Evolutionary conservation across 495 filamentous ascomycete genomes (phyloP), one percentile per base, ranked within the genome.

Genomic region (Terfezia claveryi): DNA sequence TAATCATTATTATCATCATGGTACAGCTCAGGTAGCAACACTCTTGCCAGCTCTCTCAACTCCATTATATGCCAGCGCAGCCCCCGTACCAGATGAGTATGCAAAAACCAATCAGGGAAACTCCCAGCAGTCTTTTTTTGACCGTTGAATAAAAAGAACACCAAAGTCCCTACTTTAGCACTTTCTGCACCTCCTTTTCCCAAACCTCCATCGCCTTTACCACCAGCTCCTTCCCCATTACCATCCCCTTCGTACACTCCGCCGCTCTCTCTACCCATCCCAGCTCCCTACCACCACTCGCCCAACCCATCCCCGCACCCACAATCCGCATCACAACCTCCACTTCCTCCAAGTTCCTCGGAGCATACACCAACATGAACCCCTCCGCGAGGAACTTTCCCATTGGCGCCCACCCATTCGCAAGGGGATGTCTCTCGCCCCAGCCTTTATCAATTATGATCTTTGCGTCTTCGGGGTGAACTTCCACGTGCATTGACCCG

Each of bases 181-280:
- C 27, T 32, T 3, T 46, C 41, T 9, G 1, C 41, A 5, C 41
- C 8, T 46, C 41, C 41, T 46, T 8, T 46, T 4, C 14, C 17
- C 12, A 14, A 46, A 78, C 78, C 73, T 96, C 96, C 46, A 96
- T 77, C 0, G 92, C 92, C 76, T 98, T 89, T 61, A 96, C 66
- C 53, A 96, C 27, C 27, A 32, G 27, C 27, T 32, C 27, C 76
- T 20, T 20, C 20, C 20, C 20, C 20, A 20, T 20, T 2, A 20
- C 72, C 83, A 94, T 83, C 12, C 82, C 82, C 36, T 85, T 87
- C 38, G 95, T 69, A 73, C 91, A 98, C 87, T 95, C 92, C 57
- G 87, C 75, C 16, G 84, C 76, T 57, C 80, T 58, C 70, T 91
- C 86, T 61, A 80, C 82, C 66, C 84, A 75, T 68, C 94, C 87